Conservation (phyloP, 2,329 filamentous ascomycete genomes). For the Microsporum canis region DNA sequence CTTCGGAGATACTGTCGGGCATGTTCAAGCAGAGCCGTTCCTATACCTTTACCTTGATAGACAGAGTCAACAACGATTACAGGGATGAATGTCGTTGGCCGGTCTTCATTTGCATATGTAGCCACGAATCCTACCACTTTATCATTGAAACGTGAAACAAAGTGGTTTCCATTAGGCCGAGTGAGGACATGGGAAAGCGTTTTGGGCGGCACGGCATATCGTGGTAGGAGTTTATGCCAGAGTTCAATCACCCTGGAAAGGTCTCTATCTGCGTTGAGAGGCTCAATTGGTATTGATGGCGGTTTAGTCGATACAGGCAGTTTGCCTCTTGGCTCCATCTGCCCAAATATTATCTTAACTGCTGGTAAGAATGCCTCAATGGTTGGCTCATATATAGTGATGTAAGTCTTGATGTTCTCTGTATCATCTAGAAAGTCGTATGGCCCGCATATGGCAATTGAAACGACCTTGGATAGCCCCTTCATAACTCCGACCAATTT, state of each 20-base stretch:
- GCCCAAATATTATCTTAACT: conserved; percentile 31
- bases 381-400: conserved; percentile 37
- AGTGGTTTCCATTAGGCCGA: conserved; percentile 11
- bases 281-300: conserved; percentile 1
- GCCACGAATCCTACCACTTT: conserved; percentile 11
- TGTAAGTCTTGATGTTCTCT: conserved; percentile 29
- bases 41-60: conserved; percentile 19
- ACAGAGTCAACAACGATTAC: conserved; percentile 17
- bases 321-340: conserved; percentile 19
- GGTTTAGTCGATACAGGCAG: conserved; percentile 26
- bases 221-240: conserved; percentile 12
- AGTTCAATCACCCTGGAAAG: conserved; percentile 5
- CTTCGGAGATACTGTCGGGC: conserved; percentile 8
- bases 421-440: conserved; percentile 35
- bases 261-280: conserved; percentile 7
- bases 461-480: conserved; percentile 23
- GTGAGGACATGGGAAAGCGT: conserved; percentile 9
- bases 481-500: conserved; percentile 25
- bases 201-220: conserved; percentile 9
- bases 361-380: conserved; percentile 33
- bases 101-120: conserved; percentile 12
- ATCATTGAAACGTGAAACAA: conserved; percentile 1
- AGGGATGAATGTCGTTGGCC: conserved; percentile 12
- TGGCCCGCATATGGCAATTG: conserved; percentile 34
- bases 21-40: conserved; percentile 12